These are phyloP conservation scores for Dispira simplex DNA, from an alignment of 192 early-diverging fungal species.

Conservation along the genomic window DNA sequence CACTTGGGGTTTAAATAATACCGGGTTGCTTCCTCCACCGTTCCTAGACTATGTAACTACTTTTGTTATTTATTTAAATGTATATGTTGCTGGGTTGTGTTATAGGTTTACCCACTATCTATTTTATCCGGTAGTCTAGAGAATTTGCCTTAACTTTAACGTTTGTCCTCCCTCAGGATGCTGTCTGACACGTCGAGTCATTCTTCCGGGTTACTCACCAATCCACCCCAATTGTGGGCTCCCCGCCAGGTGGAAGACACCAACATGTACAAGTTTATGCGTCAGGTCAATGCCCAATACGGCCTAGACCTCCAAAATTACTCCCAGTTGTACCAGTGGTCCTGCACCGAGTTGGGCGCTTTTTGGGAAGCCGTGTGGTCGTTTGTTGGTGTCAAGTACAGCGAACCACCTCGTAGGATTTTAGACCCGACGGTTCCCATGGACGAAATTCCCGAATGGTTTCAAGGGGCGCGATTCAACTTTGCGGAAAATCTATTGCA, in stretches of 20 bases:
- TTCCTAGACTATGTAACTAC: too few species aligned
- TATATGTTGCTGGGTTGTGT: too few species aligned
- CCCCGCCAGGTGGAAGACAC: constrained; percentile 5
- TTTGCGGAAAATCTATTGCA: constrained; percentile 82
- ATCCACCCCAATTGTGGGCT: not conserved
- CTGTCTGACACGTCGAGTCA: not conserved
- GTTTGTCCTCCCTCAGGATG: not conserved
- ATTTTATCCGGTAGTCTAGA: too few species aligned
- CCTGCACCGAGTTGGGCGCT: constrained; percentile 44
- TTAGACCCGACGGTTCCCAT: constrained; percentile 59
- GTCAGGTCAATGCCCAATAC: constrained; percentile 3
- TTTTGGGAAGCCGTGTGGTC: constrained; percentile 90
- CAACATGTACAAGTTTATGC: constrained; percentile 10
- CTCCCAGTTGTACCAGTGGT: constrained; percentile 71
- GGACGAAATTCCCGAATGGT: constrained; percentile 86
- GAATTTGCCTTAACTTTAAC: not conserved
- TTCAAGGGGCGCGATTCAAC: constrained; percentile 67
- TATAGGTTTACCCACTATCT: too few species aligned
- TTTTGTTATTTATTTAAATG: too few species aligned
- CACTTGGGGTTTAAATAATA: too few species aligned
- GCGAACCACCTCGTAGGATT: constrained; percentile 23
- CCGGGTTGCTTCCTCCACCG: too few species aligned
- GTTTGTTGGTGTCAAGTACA: constrained; percentile 26
- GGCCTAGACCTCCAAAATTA: constrained; percentile 32
- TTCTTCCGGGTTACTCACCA: constrained; percentile 5